Base-by-base conservation (phyloP, 2,329 filamentous ascomycete genomes). In the Periconia sp. region DNA sequence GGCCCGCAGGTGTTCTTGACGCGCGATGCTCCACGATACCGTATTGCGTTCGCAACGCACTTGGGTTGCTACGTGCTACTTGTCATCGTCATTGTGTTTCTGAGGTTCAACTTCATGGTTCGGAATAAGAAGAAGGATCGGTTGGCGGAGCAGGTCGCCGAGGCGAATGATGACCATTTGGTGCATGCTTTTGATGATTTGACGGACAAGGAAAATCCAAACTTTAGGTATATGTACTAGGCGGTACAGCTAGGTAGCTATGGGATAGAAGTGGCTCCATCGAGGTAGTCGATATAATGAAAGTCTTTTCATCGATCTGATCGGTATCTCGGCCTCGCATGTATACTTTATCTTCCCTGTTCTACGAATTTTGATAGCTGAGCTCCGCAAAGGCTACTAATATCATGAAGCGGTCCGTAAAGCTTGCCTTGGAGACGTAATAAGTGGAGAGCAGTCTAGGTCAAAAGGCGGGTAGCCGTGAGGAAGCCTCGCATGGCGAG, bases 41-140 rank as follows among this genome's bases (percentile, higher is more conserved):
- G 84, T 57, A 86, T 83, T 47, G 86, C 86, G 1, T 87, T 88
- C 46, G 76, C 82, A 5, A 85, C 83, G 1, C 85, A 89, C 56
- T 73, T 89, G 7, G 86, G 82, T 11, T 89, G 86, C 69, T 89
- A 89, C 63, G 70, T 73, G 1, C 69, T 81, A 19, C 73, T 88
- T 17, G 80, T 85, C 1, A 19, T 82, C 4, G 76, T 82, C 4
- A 77, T 87, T 15, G 37, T 83, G 2, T 76, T 71, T 48, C 72
- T 88, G 55, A 73, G 85, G 16, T 84, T 78, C 69, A 77, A 86
- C 46, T 73, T 87, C 12, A 69, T 58, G 6, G 56, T 69, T 2
- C 73, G 86, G 69, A 88, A 88, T 54, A 79, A 73, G 61, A 78
- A 73, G 63, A 80, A 82, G 43, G 81, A 84, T 39, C 65, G 67